Percentiles rank a stretch among this genome's conserved stretches.
Conservation (phyloP, 1,284 basidiomycete species). For the Cystobasidiaceae sp. region DNA sequence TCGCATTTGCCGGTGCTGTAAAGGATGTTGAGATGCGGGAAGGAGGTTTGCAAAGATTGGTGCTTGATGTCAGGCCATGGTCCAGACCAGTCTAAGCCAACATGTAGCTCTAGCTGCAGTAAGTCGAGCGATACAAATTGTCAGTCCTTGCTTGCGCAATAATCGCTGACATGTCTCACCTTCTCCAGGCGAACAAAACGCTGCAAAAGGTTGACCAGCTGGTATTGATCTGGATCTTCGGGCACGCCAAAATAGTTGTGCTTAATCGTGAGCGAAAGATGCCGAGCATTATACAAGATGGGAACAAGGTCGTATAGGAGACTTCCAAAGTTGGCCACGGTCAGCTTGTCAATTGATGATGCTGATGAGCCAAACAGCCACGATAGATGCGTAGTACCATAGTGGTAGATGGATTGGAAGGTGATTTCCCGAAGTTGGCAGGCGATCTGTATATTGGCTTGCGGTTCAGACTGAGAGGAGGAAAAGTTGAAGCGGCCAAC, state of each 20-base stretch:
- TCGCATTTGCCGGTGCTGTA: not conserved
- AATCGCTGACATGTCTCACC: not conserved
- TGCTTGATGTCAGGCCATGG: slow-evolving; percentile 24
- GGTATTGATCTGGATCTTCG: slow-evolving; percentile 16
- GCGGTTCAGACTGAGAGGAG: not conserved
- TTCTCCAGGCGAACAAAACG: not conserved
- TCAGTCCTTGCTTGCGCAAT: not conserved
- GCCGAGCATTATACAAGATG: not conserved
- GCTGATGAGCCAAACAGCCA: not conserved
- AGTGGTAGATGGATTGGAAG: slow-evolving; percentile 22
- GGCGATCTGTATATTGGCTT: not conserved
- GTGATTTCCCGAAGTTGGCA: slow-evolving; percentile 5
- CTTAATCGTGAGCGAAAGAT: slow-evolving; percentile 12
- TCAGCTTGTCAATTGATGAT: slow-evolving; percentile 8
- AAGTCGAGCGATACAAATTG: not conserved
- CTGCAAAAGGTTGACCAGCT: not conserved
- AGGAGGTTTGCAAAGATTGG: not conserved
- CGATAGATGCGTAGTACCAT: not conserved
- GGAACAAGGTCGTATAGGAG: slow-evolving; percentile 2
- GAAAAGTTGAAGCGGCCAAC: slow-evolving; percentile 8
- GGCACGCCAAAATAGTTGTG: slow-evolving; percentile 10
- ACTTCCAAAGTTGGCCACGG: slow-evolving; percentile 13
- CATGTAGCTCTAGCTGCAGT: not conserved
- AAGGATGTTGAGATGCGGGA: not conserved
- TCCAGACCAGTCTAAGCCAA: not conserved